These are phyloP conservation scores for Trichophyton simii DNA, from an alignment of 2,329 filamentous ascomycete genomes.

Conservation along the genomic window DNA sequence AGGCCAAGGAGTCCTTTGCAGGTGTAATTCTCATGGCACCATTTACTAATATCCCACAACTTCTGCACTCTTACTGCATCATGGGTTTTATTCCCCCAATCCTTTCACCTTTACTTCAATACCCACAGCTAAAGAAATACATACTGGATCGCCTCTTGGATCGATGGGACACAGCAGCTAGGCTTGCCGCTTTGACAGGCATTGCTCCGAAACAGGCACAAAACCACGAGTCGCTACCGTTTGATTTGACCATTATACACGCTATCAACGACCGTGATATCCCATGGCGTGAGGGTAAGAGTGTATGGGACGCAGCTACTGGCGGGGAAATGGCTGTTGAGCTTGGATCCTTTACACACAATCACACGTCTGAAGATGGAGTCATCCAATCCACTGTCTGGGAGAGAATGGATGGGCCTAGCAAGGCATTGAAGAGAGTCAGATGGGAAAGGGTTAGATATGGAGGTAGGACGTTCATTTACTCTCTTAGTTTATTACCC, in stretches of 20 bases:
- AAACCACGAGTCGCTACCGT: constrained; percentile 40
- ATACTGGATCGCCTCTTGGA: constrained; percentile 59
- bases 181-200: constrained; percentile 41
- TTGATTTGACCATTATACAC: constrained; percentile 64
- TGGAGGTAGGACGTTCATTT: constrained; percentile 26
- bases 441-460: constrained; percentile 34
- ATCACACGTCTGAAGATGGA: constrained; percentile 20
- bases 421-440: constrained; percentile 25
- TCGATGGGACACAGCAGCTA: constrained; percentile 60
- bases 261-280: constrained; percentile 74
- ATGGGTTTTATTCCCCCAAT: constrained; percentile 62
- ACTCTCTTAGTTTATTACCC: neutral
- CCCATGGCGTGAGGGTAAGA: constrained; percentile 44
- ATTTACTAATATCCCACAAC: constrained; percentile 60
- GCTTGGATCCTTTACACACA: constrained; percentile 21
- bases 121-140: constrained; percentile 51
- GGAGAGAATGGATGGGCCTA: constrained; percentile 20
- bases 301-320: constrained; percentile 29
- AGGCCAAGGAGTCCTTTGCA: constrained; percentile 51
- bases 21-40: constrained; percentile 67
- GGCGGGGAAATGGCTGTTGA: constrained; percentile 18
- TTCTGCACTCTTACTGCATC: constrained; percentile 67
- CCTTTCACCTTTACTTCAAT: constrained; percentile 58
- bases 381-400: constrained; percentile 27
- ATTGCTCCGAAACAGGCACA: constrained; percentile 13